Conservation (phyloP, 768 basidiomycete species). For the Pisolithus tinctorius region DNA sequence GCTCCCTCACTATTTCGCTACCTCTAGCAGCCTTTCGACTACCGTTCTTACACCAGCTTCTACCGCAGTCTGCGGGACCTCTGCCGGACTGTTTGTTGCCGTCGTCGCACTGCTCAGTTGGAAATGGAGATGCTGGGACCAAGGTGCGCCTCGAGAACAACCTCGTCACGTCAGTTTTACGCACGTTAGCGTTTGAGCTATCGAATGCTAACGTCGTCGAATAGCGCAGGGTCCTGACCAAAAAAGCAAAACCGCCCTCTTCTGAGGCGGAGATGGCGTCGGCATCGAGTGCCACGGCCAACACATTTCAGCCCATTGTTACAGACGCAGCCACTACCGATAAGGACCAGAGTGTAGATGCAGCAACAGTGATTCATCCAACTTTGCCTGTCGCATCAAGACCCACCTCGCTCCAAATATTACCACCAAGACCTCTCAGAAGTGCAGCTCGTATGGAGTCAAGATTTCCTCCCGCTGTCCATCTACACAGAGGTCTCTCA, state of each 20-base stretch:
- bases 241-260: not conserved
- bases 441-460: not conserved
- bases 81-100: constrained; percentile 42
- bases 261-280: not conserved
- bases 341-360: not conserved
- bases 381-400: not conserved
- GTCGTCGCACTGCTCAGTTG: constrained; percentile 36
- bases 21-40: not conserved
- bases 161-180: not conserved
- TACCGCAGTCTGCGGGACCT: constrained; percentile 45
- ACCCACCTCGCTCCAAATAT: not conserved
- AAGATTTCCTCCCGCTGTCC: not conserved
- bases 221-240: not conserved
- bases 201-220: not conserved
- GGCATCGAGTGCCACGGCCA: not conserved
- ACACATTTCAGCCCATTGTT: not conserved
- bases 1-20: not conserved
- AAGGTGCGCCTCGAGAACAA: not conserved
- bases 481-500: constrained; percentile 1
- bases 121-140: constrained; percentile 35
- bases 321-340: not conserved
- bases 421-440: not conserved
- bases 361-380: not conserved
- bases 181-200: not conserved
- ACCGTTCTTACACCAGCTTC: constrained; percentile 33